Conservation (phyloP, 1,284 basidiomycete genomes). For the Cryptococcus hybrid region DNA sequence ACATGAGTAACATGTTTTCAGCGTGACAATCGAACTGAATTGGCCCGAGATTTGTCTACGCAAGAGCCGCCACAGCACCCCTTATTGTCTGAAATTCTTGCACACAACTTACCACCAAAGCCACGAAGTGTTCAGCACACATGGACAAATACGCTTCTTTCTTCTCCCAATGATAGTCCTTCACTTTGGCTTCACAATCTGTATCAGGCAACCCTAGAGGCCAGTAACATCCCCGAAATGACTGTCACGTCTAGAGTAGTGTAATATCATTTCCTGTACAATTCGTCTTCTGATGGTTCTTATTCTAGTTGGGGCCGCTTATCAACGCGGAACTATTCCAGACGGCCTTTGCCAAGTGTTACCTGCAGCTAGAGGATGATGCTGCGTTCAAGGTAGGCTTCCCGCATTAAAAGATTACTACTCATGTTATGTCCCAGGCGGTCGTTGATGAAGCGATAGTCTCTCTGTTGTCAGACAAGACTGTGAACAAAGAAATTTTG, state of each 20-base stretch:
- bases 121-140: constrained; percentile 24
- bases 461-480: constrained; percentile 15
- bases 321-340: constrained; percentile 36
- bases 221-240: constrained; percentile 27
- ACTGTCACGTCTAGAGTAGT: constrained; percentile 31
- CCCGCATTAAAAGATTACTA: not conserved
- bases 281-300: no score
- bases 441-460: constrained; percentile 24
- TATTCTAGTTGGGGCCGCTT: constrained; percentile 24
- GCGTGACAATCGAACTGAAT: no score
- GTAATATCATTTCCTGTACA: not conserved
- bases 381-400: constrained; percentile 23
- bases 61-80: constrained; percentile 19
- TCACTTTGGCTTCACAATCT: constrained; percentile 31
- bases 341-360: constrained; percentile 36
- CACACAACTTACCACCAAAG: constrained; percentile 23
- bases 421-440: constrained; percentile 9
- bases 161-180: constrained; percentile 22
- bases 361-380: constrained; percentile 24
- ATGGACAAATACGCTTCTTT: constrained; percentile 30
- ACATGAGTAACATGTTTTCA: no score
- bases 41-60: not conserved
- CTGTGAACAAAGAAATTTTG: constrained; percentile 21
- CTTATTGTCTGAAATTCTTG: constrained; percentile 28
- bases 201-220: constrained; percentile 33